Percentiles rank a stretch among this genome's conserved stretches.
These are phyloP conservation scores for Lentinula novae-zelandiae DNA, from an alignment of 1,284 basidiomycete species.

Conservation along the genomic window DNA sequence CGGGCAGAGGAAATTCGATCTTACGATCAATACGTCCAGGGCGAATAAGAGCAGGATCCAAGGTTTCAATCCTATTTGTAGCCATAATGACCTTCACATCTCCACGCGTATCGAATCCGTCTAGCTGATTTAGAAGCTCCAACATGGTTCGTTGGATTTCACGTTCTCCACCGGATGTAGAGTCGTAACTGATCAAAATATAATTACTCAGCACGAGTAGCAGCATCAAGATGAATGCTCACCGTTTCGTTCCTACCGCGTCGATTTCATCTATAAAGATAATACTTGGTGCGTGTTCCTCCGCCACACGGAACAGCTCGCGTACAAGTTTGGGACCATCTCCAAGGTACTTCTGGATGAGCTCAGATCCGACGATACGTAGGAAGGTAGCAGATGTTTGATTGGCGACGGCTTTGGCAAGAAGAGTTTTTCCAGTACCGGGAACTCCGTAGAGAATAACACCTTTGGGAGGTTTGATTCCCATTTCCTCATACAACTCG, in stretches of 20 bases:
- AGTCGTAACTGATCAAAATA: constrained; percentile 70
- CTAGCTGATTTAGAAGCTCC: constrained; percentile 96
- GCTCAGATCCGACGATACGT: constrained; percentile 95
- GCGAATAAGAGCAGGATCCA: constrained; percentile 96
- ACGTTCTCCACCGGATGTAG: constrained; percentile 95
- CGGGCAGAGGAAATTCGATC: constrained; percentile 94
- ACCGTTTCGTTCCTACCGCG: constrained; percentile 98
- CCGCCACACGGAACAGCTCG: constrained; percentile 95
- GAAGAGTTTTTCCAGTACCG: constrained; percentile 96
- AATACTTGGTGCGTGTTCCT: constrained; percentile 97
- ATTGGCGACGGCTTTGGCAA: constrained; percentile 98
- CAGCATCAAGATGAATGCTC: constrained; percentile 6
- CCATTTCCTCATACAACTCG: constrained; percentile 99
- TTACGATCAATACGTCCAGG: constrained; percentile 99
- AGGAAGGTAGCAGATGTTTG: constrained; percentile 99
- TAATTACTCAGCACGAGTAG: neutral
- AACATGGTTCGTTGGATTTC: constrained; percentile 99
- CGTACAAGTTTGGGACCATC: constrained; percentile 99
- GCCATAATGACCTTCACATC: constrained; percentile 98
- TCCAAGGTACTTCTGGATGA: constrained; percentile 99
- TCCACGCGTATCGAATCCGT: constrained; percentile 98
- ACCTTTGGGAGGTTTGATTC: constrained; percentile 97
- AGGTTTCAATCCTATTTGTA: constrained; percentile 90
- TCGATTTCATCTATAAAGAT: constrained; percentile 99
- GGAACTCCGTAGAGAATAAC: constrained; percentile 99